phyloP scores from a whole-genome alignment of 139 green algal genomes.

The Pleodorina starrii region DNA sequence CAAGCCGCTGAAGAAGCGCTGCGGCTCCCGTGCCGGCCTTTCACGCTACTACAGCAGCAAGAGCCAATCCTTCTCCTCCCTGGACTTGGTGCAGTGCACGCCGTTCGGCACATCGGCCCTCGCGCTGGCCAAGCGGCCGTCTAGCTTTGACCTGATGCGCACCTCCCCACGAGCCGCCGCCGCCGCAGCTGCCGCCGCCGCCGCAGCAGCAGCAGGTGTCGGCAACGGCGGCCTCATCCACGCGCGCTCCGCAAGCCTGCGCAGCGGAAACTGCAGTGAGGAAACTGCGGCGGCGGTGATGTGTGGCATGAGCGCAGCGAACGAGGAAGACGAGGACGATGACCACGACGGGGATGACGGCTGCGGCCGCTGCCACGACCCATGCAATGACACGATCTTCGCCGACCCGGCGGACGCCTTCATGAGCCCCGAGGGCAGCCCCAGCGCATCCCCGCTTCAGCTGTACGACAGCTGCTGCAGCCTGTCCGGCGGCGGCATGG shows the following conservation, averaged over 20 bases:
- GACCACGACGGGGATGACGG: neutral
- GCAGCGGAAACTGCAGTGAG: neutral
- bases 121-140: conserved; percentile 24
- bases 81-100: conserved; percentile 14
- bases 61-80: conserved; percentile 33
- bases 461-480: conserved; percentile 14
- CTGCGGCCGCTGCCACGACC: too few species aligned
- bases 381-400: conserved; percentile 46
- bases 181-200: too few species aligned
- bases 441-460: neutral
- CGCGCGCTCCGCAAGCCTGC: neutral
- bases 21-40: conserved; percentile 1
- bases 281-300: too few species aligned
- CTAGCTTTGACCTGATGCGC: conserved; percentile 32
- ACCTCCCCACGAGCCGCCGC: neutral
- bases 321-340: neutral
- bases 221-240: neutral
- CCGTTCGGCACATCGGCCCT: neutral
- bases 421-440: conserved; percentile 20
- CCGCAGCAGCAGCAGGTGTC: too few species aligned
- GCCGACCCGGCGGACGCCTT: neutral
- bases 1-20: conserved; percentile 37
- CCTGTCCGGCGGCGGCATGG: neutral
- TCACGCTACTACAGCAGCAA: conserved; percentile 26
- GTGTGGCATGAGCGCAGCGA: neutral